phyloP scores from a whole-genome alignment of 176 grass and related monocot species.

The Otatea glauca region DNA sequence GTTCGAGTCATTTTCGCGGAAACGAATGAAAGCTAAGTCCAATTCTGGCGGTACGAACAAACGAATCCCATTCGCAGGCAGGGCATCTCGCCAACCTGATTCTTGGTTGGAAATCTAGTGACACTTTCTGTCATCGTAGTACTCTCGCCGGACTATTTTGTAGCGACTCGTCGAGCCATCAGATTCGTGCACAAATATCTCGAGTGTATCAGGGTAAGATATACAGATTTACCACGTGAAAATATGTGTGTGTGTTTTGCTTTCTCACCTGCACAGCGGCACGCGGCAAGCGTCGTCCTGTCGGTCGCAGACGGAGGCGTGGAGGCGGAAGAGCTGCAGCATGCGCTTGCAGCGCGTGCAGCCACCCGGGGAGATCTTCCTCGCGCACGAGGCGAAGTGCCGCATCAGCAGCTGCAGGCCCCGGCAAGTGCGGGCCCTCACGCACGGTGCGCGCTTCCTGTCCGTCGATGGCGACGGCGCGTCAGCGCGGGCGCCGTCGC shows the following conservation, averaged over 20 bases:
- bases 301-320: slow-evolving; percentile 69
- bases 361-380: slow-evolving; percentile 47
- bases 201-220: neutral
- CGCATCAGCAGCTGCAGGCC: slow-evolving; percentile 65
- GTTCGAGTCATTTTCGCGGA: slow-evolving; percentile 31
- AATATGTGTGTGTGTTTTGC: no score
- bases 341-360: slow-evolving; percentile 81
- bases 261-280: slow-evolving; percentile 76
- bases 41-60: neutral
- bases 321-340: slow-evolving; percentile 78
- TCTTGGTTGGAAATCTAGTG: slow-evolving; percentile 1
- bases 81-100: slow-evolving; percentile 47
- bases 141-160: slow-evolving; percentile 6
- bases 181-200: slow-evolving; percentile 1
- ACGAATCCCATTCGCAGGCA: neutral
- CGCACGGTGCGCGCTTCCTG: slow-evolving; percentile 1
- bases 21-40: neutral
- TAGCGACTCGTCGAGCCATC: neutral
- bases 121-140: neutral
- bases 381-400: slow-evolving; percentile 61
- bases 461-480: neutral
- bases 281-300: slow-evolving; percentile 55
- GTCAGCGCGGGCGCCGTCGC: slow-evolving; percentile 8
- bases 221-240: neutral
- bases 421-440: slow-evolving; percentile 42